Conservation (phyloP, 345 rosid species). For the Bruguiera sexangula region DNA sequence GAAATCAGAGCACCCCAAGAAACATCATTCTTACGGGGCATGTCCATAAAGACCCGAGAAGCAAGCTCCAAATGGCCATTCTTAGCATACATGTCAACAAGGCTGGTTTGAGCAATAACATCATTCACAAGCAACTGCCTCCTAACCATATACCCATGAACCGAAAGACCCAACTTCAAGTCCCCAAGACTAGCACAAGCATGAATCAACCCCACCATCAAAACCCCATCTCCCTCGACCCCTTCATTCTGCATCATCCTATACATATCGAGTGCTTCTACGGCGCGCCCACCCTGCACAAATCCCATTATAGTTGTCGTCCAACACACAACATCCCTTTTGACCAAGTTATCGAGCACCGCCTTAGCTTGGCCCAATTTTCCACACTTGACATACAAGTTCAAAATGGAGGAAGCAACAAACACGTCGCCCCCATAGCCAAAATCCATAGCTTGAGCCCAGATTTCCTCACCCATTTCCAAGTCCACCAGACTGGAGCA, state of each 20-base stretch:
- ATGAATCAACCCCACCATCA: conserved; percentile 59
- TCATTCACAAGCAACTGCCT: conserved; percentile 36
- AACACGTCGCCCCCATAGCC: conserved; percentile 64
- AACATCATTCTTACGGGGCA: conserved; percentile 39
- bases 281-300: conserved; percentile 37
- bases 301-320: conserved; percentile 69
- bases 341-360: conserved; percentile 51
- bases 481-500: conserved; percentile 46
- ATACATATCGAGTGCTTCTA: conserved; percentile 49
- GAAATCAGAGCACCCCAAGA: conserved; percentile 69
- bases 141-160: conserved; percentile 60
- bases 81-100: conserved; percentile 74
- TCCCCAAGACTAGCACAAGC: conserved; percentile 60
- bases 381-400: conserved; percentile 57
- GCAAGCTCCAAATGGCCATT: conserved; percentile 54
- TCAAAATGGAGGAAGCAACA: conserved; percentile 69
- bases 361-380: conserved; percentile 47
- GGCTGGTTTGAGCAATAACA: conserved; percentile 50
- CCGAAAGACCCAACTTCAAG: conserved; percentile 41
- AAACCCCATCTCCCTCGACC: conserved; percentile 49
- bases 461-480: conserved; percentile 48
- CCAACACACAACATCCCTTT: conserved; percentile 65
- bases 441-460: conserved; percentile 49
- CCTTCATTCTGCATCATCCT: conserved; percentile 61
- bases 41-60: conserved; percentile 41